Percentiles rank a stretch among this genome's conserved stretches.
phyloP scores from a whole-genome alignment of 257 asterid species.

The Solanum lycopersicoides region DNA sequence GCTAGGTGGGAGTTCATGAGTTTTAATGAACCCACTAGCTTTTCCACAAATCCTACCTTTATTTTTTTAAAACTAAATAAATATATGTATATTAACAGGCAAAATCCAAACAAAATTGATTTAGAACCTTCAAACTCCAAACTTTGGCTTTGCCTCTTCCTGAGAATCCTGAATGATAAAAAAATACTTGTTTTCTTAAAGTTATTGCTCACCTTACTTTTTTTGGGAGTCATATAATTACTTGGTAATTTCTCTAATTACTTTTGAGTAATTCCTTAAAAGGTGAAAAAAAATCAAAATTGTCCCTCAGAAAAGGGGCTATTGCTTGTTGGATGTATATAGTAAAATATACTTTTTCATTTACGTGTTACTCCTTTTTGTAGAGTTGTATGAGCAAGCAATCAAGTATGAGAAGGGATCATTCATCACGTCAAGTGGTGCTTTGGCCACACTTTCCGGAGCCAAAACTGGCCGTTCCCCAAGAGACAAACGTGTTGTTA shows the following conservation, averaged over 20 bases:
- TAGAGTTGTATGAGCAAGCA: constrained; percentile 89
- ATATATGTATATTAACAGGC: too few relatives aligned
- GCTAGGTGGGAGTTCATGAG: too few relatives aligned
- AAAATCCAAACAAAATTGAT: too few relatives aligned
- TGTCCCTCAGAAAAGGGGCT: neutral
- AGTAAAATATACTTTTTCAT: too few relatives aligned
- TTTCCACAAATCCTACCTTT: too few relatives aligned
- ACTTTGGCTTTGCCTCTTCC: too few relatives aligned
- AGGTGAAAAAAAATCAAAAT: neutral
- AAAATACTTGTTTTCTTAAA: too few relatives aligned
- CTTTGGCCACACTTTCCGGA: constrained; percentile 81
- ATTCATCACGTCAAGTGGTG: constrained; percentile 68
- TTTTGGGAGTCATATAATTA: neutral
- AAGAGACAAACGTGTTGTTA: constrained; percentile 79
- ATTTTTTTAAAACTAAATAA: too few relatives aligned
- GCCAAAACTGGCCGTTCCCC: constrained; percentile 98
- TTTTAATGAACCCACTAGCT: too few relatives aligned
- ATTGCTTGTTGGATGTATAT: neutral
- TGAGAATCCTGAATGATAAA: too few relatives aligned
- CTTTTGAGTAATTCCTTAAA: neutral
- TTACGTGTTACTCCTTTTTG: neutral
- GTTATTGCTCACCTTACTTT: neutral
- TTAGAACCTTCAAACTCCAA: too few relatives aligned
- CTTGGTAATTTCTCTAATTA: neutral
- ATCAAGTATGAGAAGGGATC: constrained; percentile 77